A percentile compares a stretch with the other conserved stretches of the same genome.
phyloP scores from a whole-genome alignment of 2,329 filamentous ascomycete genomes.

The Nakataea oryzae region DNA sequence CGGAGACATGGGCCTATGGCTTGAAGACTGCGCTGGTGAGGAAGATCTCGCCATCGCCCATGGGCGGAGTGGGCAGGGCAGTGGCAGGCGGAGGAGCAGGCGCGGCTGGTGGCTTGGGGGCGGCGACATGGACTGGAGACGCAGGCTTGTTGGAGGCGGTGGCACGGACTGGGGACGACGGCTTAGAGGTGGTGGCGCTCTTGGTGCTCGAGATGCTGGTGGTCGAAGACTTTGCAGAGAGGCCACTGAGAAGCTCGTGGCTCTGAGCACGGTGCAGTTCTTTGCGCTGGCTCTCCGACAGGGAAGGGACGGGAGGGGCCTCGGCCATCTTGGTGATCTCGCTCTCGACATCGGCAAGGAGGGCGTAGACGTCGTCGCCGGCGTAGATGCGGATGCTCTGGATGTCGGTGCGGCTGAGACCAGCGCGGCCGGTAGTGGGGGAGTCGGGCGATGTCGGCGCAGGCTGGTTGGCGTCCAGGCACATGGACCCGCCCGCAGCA shows the following conservation, averaged over 20 bases:
- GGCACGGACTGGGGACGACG: constrained; percentile 4
- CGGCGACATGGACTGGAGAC: background rate
- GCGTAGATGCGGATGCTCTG: constrained; percentile 62
- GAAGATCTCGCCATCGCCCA: constrained; percentile 24
- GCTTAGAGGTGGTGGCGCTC: constrained; percentile 4
- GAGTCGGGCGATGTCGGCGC: background rate
- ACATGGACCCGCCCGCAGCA: constrained; percentile 2
- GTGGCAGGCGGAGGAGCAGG: background rate
- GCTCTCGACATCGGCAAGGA: constrained; percentile 57
- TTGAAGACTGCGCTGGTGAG: constrained; percentile 41
- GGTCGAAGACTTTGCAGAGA: constrained; percentile 18
- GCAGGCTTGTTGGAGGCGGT: constrained; percentile 6
- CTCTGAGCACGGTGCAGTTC: constrained; percentile 37
- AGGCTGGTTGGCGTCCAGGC: background rate
- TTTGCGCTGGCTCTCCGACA: constrained; percentile 24
- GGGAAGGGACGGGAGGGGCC: constrained; percentile 6
- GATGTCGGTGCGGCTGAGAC: constrained; percentile 28
- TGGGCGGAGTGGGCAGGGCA: background rate
- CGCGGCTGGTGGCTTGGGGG: background rate
- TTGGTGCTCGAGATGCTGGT: constrained; percentile 10
- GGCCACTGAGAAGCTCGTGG: constrained; percentile 36
- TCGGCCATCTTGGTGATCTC: constrained; percentile 37
- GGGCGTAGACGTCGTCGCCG: constrained; percentile 54
- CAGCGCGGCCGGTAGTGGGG: background rate
- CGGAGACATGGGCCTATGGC: constrained; percentile 14